These are phyloP conservation scores for Daldinia bambusicola DNA, from an alignment of 495 filamentous ascomycete genomes.

Conservation along the genomic window DNA sequence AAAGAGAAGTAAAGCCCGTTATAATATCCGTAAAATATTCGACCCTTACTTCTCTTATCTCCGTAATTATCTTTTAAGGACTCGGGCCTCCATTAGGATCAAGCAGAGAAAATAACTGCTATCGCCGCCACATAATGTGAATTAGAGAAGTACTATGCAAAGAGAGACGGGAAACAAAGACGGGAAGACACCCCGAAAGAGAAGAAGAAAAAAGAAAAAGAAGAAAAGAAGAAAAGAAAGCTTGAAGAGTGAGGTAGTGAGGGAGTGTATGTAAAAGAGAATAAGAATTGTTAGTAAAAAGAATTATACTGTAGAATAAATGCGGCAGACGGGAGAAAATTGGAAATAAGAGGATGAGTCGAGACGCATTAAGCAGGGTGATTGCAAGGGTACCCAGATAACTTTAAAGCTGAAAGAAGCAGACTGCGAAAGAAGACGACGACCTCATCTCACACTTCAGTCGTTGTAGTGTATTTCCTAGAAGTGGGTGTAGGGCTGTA, in stretches of 20 bases:
- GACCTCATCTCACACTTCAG: background rate
- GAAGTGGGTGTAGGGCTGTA: background rate
- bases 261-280: constrained; percentile 16
- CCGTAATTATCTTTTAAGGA: constrained; percentile 18
- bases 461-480: background rate
- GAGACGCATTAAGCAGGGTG: constrained; percentile 10
- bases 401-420: constrained; percentile 40
- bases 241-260: background rate
- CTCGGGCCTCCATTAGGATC: constrained; percentile 32
- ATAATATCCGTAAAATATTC: constrained; percentile 18
- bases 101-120: constrained; percentile 12
- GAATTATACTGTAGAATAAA: constrained; percentile 14
- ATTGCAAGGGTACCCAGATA: constrained; percentile 24
- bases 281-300: background rate
- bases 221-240: constrained; percentile 6
- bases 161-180: constrained; percentile 7
- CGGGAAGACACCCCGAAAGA: background rate
- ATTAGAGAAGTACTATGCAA: constrained; percentile 16
- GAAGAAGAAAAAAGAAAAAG: constrained; percentile 1
- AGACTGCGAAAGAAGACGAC: constrained; percentile 24
- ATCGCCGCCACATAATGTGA: constrained; percentile 16
- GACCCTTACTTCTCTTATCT: constrained; percentile 32
- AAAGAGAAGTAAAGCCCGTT: constrained; percentile 3
- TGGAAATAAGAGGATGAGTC: constrained; percentile 15
- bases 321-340: too few relatives aligned